Evolutionary conservation across 2,329 filamentous ascomycete species (phyloP), one percentile per base, ranked within the genome.

Genomic region (Metarhizium rileyi): DNA sequence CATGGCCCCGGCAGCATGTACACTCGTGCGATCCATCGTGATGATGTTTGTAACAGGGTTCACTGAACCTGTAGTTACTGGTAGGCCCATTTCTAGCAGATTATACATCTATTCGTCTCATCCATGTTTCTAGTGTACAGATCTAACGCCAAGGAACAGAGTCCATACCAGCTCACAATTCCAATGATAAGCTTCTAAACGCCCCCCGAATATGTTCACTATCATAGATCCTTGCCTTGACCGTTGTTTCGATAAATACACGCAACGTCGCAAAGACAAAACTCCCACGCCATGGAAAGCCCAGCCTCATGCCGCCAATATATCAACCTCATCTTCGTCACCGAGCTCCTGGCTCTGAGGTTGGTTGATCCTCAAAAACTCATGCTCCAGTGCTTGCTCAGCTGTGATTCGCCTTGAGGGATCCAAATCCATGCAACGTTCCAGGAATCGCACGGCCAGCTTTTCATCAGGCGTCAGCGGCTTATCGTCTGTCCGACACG

Each of bases 401-500:
- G 88, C 88, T 40, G 83, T 87, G 50, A 91, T 87, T 25, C 88
- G 73, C 64, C 78, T 82, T 25, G 71, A 71, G 0, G 88, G 87
- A 61, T 94, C 87, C 44, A 90, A 71, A 50, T 93, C 87, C 63
- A 94, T 76, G 57, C 87, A 87, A 18, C 77, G 69, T 46, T 79
- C 74, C 52, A 94, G 66, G 60, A 94, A 93, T 40, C 78, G 73
- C 0, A 91, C 74, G 0, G 87, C 87, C 52, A 86, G 71, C 58
- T 78, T 80, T 69, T 93, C 88, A 23, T 89, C 84, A 0, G 73
- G 68, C 0, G 73, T 77, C 36, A 93, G 65, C 2, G 72, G 69
- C 48, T 73, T 73, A 5, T 72, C 69, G 22, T 81, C 77, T 50
- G 80, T 83, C 22, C 89, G 81, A 52, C 86, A 87, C 25, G 89